phyloP scores from a whole-genome alignment of 2,329 filamentous ascomycete genomes.

The Torrubiella hemipterigena region DNA sequence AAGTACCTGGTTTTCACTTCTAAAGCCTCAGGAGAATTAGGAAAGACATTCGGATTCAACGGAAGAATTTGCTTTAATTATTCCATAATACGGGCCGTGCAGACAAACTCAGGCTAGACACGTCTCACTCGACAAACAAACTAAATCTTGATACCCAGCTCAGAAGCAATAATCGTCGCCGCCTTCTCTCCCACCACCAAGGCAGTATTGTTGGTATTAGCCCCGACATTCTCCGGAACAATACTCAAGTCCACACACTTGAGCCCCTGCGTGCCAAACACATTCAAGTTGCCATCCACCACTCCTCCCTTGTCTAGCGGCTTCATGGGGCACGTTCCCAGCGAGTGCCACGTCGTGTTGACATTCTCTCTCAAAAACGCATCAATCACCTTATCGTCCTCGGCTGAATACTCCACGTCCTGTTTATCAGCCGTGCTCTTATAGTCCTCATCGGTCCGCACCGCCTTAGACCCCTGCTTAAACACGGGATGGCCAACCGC shows the following conservation, averaged over 20 bases:
- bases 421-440: conserved; percentile 17
- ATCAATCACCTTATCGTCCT: conserved; percentile 34
- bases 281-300: conserved; percentile 26
- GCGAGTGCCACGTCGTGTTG: conserved; percentile 26
- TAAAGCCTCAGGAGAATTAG: too few species aligned
- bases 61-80: too few species aligned
- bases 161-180: conserved; percentile 23
- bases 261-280: conserved; percentile 25
- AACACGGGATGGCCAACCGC: conserved; percentile 29
- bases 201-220: conserved; percentile 35
- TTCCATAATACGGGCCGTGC: too few species aligned
- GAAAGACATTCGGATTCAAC: too few species aligned
- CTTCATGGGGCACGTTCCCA: conserved; percentile 30
- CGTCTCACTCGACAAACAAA: too few species aligned
- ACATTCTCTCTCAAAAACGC: conserved; percentile 24
- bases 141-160: conserved; percentile 13
- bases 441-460: conserved; percentile 31
- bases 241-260: conserved; percentile 22
- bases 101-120: too few species aligned
- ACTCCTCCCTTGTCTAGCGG: conserved; percentile 23
- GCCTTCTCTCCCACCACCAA: conserved; percentile 34
- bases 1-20: too few species aligned
- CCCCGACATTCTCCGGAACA: conserved; percentile 23
- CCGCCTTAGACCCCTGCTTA: conserved; percentile 22
- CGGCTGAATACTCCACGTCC: conserved; percentile 30